phyloP scores from a whole-genome alignment of 345 rosid species.

The Noccaea bulbosa region DNA sequence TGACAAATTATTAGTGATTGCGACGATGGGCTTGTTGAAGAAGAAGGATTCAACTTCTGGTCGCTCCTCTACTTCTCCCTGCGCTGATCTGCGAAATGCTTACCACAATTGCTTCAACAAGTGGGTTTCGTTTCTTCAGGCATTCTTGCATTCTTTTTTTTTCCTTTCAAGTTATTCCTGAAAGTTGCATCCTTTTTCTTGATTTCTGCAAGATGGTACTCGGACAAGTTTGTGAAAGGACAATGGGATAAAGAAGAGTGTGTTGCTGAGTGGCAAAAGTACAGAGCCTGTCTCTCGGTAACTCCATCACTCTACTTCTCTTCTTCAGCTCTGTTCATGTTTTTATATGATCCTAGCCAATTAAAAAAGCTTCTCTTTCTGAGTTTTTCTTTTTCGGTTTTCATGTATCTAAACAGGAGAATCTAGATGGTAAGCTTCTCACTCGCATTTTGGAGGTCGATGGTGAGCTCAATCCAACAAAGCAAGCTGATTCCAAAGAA shows the following conservation, averaged over 20 bases:
- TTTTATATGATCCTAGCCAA: not conserved
- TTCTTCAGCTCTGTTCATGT: not conserved
- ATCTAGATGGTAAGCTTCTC: slow-evolving; percentile 75
- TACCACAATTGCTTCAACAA: slow-evolving; percentile 84
- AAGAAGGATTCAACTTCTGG: slow-evolving; percentile 45
- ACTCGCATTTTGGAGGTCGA: slow-evolving; percentile 75
- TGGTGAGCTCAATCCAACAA: slow-evolving; percentile 35
- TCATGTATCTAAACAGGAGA: slow-evolving; percentile 51
- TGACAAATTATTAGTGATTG: slow-evolving; percentile 16
- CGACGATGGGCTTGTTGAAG: slow-evolving; percentile 48
- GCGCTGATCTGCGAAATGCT: slow-evolving; percentile 72
- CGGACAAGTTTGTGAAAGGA: slow-evolving; percentile 83
- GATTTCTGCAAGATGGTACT: slow-evolving; percentile 67
- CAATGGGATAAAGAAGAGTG: slow-evolving; percentile 84
- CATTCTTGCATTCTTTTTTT: not conserved
- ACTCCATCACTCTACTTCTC: not conserved
- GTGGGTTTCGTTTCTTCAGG: slow-evolving; percentile 46
- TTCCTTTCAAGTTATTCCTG: not conserved
- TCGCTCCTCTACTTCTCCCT: slow-evolving; percentile 66
- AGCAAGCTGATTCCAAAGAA: slow-evolving; percentile 41
- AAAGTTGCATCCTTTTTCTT: not conserved
- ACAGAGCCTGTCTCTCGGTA: slow-evolving; percentile 85
- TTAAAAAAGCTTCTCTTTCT: not conserved
- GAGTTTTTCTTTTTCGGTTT: not conserved
- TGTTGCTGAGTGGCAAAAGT: slow-evolving; percentile 71